Conservation (phyloP, 192 early-diverging fungal genomes). For the Gryganskiella cystojenkinii region DNA sequence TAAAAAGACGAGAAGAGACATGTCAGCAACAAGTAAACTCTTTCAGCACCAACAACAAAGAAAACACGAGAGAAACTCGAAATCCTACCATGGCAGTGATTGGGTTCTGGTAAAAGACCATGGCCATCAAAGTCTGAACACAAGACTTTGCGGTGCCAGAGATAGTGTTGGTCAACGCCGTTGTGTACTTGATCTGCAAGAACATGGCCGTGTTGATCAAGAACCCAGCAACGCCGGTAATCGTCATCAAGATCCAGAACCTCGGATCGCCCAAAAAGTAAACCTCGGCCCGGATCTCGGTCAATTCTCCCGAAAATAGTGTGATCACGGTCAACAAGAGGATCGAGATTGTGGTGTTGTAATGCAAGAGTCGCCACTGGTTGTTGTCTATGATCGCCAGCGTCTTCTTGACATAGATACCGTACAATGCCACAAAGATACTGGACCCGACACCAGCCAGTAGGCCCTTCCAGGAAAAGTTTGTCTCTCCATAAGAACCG, state of each 20-base stretch:
- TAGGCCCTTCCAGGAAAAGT: slow-evolving; percentile 71
- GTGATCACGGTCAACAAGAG: slow-evolving; percentile 67
- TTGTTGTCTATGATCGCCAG: slow-evolving; percentile 69
- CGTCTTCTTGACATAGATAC: slow-evolving; percentile 78
- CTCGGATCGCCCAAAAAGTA: slow-evolving; percentile 56
- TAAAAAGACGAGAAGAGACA: background rate
- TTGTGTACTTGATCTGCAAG: slow-evolving; percentile 76
- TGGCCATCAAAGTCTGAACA: slow-evolving; percentile 72
- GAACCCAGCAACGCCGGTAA: slow-evolving; percentile 73
- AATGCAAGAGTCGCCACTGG: slow-evolving; percentile 75
- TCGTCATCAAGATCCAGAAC: slow-evolving; percentile 71
- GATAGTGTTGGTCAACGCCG: slow-evolving; percentile 75
- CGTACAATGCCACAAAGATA: slow-evolving; percentile 75
- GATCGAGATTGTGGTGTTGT: slow-evolving; percentile 73
- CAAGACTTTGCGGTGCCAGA: slow-evolving; percentile 77
- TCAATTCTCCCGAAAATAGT: slow-evolving; percentile 66
- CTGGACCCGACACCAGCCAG: slow-evolving; percentile 72
- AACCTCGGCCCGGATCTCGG: slow-evolving; percentile 58
- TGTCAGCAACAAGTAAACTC: background rate
- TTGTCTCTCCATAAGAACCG: slow-evolving; percentile 73
- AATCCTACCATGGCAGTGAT: slow-evolving; percentile 66
- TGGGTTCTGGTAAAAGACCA: slow-evolving; percentile 69
- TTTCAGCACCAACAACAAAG: background rate
- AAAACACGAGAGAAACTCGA: slow-evolving; percentile 5
- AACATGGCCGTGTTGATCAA: slow-evolving; percentile 78